Base-by-base conservation (phyloP, 2,329 filamentous ascomycete species). In the Tolypocladium tundrense region DNA sequence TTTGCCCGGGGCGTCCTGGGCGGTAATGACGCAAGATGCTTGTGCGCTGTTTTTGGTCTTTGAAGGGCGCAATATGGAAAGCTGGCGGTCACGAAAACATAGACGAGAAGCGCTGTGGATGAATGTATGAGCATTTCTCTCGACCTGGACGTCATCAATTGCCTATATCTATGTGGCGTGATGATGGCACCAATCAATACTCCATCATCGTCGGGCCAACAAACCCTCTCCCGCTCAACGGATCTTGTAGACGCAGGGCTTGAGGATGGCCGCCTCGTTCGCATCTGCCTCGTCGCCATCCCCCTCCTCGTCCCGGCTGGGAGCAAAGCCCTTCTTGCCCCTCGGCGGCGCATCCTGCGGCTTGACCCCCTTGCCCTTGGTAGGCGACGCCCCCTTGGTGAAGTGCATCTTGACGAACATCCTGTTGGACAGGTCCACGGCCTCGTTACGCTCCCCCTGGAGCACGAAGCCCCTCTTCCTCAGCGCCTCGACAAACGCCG, bases 381-480 rank as follows among this genome's bases (percentile, higher is more conserved):
- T 80, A 0, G 92, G 88, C 51, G 84, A 77, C 24, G 84, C 85
- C n/a, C 82, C 85, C 77, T 97, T 99, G 66, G 92, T 79, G 73
- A 99, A 99, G 66, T 88, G 85, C 91, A 99, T 93, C 75, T 88
- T 90, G 64, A 97, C 93, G 77, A 99, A 99, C 94, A 99, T 99
- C 76, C 88, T 95, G 75, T 99, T 99, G 58, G 82, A 83, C 67
- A 95, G 76, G 75, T 99, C 91, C 11, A 96, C 80, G 0, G 87
- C 83, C 53, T 72, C 69, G 31, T 72, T 72, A 62, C 77, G 81
- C 65, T 81, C 83, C 10, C 84, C 83, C 65, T 88, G 88, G 37
- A 97, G 79, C n/a, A 92, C 79, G 67, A 99, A 97, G 0, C 94
- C 94, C 24, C 92, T 81, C 64, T 86, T 85, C 55, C 81, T 77